Conservation (phyloP, 78 protist species). For the Isochrysis galbana region DNA sequence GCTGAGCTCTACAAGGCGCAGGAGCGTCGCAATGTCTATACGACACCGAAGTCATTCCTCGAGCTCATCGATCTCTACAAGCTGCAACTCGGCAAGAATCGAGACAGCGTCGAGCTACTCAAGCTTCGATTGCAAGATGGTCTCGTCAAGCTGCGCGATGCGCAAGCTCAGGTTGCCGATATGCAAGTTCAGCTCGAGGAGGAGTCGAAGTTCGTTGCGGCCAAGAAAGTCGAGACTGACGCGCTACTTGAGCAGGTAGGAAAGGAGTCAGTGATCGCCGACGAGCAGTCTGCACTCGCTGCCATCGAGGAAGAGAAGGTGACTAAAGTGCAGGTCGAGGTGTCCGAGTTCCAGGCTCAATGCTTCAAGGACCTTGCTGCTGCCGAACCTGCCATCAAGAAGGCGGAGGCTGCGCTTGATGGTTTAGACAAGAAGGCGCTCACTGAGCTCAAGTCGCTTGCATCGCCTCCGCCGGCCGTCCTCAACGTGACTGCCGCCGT, state of each 20-base stretch:
- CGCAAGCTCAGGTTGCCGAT: constrained; percentile 51
- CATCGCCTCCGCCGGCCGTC: constrained; percentile 62
- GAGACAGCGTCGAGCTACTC: neutral
- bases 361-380: constrained; percentile 63
- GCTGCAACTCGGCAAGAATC: constrained; percentile 41
- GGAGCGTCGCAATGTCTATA: constrained; percentile 65
- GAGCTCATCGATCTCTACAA: constrained; percentile 81
- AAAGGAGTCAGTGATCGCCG: constrained; percentile 60
- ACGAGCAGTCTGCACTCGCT: constrained; percentile 51
- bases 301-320: constrained; percentile 45
- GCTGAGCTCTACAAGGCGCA: neutral
- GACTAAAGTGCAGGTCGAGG: constrained; percentile 35
- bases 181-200: constrained; percentile 60
- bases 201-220: constrained; percentile 32
- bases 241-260: constrained; percentile 57
- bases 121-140: constrained; percentile 55
- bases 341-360: constrained; percentile 46
- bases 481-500: constrained; percentile 52
- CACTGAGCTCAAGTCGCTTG: constrained; percentile 68
- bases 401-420: constrained; percentile 78
- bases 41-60: constrained; percentile 86
- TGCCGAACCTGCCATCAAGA: constrained; percentile 76
- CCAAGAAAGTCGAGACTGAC: constrained; percentile 34
- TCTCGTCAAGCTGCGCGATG: constrained; percentile 39
- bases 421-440: constrained; percentile 65